Evolutionary conservation across 2,329 filamentous ascomycete genomes (phyloP).

Genomic region (Aspergillus cejpii): DNA sequence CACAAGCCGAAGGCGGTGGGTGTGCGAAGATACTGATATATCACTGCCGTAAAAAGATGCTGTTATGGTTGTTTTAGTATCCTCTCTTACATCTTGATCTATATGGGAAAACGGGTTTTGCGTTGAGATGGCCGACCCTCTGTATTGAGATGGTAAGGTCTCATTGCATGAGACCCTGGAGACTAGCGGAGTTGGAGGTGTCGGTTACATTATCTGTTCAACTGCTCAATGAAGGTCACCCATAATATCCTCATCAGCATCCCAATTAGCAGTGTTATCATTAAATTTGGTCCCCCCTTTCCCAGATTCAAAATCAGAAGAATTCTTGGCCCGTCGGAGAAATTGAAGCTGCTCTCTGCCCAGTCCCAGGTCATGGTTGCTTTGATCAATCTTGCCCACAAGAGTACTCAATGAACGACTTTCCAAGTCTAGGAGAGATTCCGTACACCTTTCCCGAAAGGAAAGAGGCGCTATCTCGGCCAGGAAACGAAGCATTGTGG

Average conservation of each 20-base stretch:
- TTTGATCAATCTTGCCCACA: slow-evolving; percentile 47
- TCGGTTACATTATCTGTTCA: too few relatives aligned
- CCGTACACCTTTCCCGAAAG: slow-evolving; percentile 31
- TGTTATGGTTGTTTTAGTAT: too few relatives aligned
- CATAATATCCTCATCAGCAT: slow-evolving; percentile 40
- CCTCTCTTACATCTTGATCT: too few relatives aligned
- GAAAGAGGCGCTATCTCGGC: slow-evolving; percentile 28
- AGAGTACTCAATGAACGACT: slow-evolving; percentile 47
- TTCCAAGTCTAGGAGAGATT: slow-evolving; percentile 44
- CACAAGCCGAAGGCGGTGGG: too few relatives aligned
- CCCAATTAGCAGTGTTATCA: slow-evolving; percentile 17
- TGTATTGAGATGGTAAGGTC: too few relatives aligned
- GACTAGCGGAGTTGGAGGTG: too few relatives aligned
- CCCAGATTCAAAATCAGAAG: slow-evolving; percentile 14
- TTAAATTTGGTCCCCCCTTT: slow-evolving; percentile 13
- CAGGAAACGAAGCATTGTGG: slow-evolving; percentile 51
- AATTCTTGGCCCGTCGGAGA: slow-evolving; percentile 44
- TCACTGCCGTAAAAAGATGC: too few relatives aligned
- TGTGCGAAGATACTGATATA: too few relatives aligned
- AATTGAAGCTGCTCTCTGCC: slow-evolving; percentile 54
- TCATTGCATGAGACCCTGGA: too few relatives aligned
- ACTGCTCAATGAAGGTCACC: slow-evolving; percentile 24
- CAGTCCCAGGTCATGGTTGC: slow-evolving; percentile 51
- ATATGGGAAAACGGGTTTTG: too few relatives aligned
- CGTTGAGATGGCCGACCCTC: too few relatives aligned